These are phyloP conservation scores for Jasminum sambac DNA, from an alignment of 257 asterid genomes.

Conservation along the genomic window DNA sequence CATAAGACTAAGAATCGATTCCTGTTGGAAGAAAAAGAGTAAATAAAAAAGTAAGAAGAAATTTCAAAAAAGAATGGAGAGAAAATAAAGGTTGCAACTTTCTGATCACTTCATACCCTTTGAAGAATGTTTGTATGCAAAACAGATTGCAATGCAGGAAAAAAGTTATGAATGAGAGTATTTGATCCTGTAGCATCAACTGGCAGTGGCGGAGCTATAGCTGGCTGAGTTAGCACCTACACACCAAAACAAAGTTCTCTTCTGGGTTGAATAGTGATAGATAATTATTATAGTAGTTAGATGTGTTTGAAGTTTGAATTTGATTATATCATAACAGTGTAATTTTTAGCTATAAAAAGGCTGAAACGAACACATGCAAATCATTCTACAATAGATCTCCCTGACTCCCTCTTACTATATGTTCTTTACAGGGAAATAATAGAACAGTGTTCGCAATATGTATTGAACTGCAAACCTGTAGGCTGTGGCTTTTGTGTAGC, in stretches of 20 bases:
- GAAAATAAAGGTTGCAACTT: background rate
- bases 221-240: constrained; percentile 65
- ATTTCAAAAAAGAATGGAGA: background rate
- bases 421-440: background rate
- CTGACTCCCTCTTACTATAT: background rate
- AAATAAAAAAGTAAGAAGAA: background rate
- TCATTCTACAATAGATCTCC: background rate
- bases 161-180: constrained; percentile 43
- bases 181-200: constrained; percentile 51
- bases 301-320: no score
- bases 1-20: constrained; percentile 60
- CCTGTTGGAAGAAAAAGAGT: constrained; percentile 43
- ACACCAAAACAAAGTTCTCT: constrained; percentile 1
- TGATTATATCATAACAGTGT: no score
- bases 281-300: no score
- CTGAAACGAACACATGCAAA: no score
- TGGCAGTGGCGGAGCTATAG: constrained; percentile 37
- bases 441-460: background rate
- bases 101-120: constrained; percentile 46
- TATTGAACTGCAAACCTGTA: constrained; percentile 46
- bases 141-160: constrained; percentile 58
- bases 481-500: constrained; percentile 55
- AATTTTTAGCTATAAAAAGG: background rate
- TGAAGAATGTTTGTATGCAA: constrained; percentile 72
- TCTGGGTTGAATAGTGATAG: no score